Evolutionary conservation across 169 alveolate species (phyloP).

Genomic region (Cryptosporidium ryanae): DNA sequence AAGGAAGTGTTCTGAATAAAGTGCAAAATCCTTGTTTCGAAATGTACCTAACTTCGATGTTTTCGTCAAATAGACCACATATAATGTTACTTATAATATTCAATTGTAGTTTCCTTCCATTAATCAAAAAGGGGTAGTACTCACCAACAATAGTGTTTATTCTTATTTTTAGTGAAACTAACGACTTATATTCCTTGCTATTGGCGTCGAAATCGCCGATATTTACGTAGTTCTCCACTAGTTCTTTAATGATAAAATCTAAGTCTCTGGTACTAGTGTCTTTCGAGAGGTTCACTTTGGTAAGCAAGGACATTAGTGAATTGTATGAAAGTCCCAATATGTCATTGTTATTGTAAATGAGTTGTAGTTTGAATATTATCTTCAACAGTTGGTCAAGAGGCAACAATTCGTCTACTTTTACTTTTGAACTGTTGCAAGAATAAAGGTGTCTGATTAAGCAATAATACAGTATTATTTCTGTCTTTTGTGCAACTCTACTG

Average conservation of each 20-base stretch:
- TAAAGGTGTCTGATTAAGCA: constrained; percentile 47
- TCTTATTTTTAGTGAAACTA: constrained; percentile 1
- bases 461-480: constrained; percentile 35
- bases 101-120: constrained; percentile 3
- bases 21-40: constrained; percentile 49
- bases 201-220: background rate
- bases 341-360: constrained; percentile 2
- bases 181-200: background rate
- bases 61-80: constrained; percentile 53
- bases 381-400: background rate
- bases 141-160: constrained; percentile 55
- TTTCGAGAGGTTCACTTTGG: background rate
- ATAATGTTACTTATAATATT: constrained; percentile 31
- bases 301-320: constrained; percentile 28
- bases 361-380: constrained; percentile 14
- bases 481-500: background rate
- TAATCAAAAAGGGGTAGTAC: constrained; percentile 18
- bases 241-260: background rate
- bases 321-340: constrained; percentile 34
- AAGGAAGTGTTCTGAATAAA: constrained; percentile 23
- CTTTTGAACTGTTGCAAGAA: background rate
- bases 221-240: background rate
- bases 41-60: constrained; percentile 21
- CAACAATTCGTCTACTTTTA: constrained; percentile 17
- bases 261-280: background rate